Evolutionary conservation across 2,329 filamentous ascomycete genomes (phyloP), one percentile per base, ranked within the genome.

Genomic region (Fusarium bulbicola): DNA sequence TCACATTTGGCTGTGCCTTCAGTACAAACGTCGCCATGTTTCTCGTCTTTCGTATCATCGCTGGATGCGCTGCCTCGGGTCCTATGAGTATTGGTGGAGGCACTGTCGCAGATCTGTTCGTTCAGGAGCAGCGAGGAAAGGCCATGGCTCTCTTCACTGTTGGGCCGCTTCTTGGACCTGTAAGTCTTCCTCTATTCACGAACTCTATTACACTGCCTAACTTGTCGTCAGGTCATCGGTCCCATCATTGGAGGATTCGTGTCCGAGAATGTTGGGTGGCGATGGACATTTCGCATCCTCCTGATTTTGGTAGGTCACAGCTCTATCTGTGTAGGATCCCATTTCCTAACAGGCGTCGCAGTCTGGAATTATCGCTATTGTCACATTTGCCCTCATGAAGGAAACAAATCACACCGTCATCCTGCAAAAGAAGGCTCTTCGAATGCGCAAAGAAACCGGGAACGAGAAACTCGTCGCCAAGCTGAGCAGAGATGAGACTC

Each of bases 61-160:
- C 58, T 28, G 74, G 74, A 5, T 76, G 74, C 6, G 72, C 66
- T 7, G 74, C 66, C 16, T 73, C 74, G 0, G 73, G 73, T 1
- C 66, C 74, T 0, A 68, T 75, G 66, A 73, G 60, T 11, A 59
- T 74, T 7, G 74, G 74, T 2, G 72, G 71, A 6, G 74, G 74
- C 1, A 71, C 74, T 1, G 36, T 76, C 8, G 72, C 74, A 18
- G 74, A 76, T 8, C 7, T 74, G 15, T 68, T 62, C 8, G 28
- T 53, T 6, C 61, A 58, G 15, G 45, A 73, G 6, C 43, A 76
- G 20, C 84, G 91, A 45, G 91, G 89, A 13, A 86, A 86, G 7
- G 91, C 90, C 2, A 90, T 92, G 80, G 88, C 90, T 0, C 85
- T 87, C 1, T 92, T 92, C 76, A 86, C 88, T 3, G 85, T 90